phyloP scores from a whole-genome alignment of 169 alveolate genomes.

The Eimeria sp. region DNA sequence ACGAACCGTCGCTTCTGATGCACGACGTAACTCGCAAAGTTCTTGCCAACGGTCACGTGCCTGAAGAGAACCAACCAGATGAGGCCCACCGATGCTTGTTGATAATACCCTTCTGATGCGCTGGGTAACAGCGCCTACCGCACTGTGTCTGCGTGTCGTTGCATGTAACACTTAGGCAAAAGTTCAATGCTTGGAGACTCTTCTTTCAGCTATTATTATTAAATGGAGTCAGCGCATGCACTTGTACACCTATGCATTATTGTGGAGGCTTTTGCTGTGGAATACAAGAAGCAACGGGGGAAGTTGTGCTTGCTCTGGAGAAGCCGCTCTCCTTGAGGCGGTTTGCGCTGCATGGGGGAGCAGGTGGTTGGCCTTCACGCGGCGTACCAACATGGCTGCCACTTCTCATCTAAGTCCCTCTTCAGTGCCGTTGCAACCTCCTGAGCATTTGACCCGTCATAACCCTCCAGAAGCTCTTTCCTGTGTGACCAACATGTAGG shows the following conservation, averaged over 20 bases:
- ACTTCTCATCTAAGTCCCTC: constrained; percentile 90
- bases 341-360: too few relatives aligned
- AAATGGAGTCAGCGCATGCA: neutral
- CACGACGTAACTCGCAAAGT: constrained; percentile 91
- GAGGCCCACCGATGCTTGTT: neutral
- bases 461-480: constrained; percentile 49
- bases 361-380: constrained; percentile 1
- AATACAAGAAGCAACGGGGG: neutral
- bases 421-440: constrained; percentile 88
- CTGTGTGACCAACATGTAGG: constrained; percentile 9
- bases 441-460: constrained; percentile 16
- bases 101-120: neutral
- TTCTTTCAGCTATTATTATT: neutral
- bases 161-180: neutral
- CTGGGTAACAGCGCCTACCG: neutral
- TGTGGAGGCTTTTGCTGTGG: neutral
- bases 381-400: constrained; percentile 91
- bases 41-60: constrained; percentile 92
- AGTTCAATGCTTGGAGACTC: neutral
- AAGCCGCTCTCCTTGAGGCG: too few relatives aligned
- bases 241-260: neutral
- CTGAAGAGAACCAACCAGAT: constrained; percentile 36
- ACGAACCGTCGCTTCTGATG: constrained; percentile 92
- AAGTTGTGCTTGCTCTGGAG: neutral
- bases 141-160: neutral